Conservation (phyloP, 2,329 filamentous ascomycete species). For the Nemania diffusa region DNA sequence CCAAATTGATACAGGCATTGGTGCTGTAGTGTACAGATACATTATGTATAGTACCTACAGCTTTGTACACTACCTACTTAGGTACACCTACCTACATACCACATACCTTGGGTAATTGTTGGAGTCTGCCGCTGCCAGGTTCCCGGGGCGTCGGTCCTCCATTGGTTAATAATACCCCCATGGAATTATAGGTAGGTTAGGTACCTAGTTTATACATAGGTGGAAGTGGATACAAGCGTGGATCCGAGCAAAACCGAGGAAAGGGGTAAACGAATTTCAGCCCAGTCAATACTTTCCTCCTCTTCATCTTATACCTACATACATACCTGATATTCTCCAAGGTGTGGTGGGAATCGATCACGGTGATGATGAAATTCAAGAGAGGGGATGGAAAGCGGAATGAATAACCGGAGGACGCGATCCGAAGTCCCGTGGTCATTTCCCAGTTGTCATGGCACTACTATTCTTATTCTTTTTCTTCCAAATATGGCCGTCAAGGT, state of each 20-base stretch:
- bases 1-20: too few relatives aligned
- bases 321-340: slow-evolving; percentile 3
- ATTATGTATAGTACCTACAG: not conserved
- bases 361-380: not conserved
- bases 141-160: slow-evolving; percentile 25
- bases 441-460: not conserved
- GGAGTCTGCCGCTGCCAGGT: slow-evolving; percentile 26
- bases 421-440: not conserved
- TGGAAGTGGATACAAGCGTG: slow-evolving; percentile 26
- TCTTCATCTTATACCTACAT: not conserved
- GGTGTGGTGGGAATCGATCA: not conserved
- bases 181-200: not conserved
- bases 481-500: slow-evolving; percentile 22
- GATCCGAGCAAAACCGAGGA: slow-evolving; percentile 23
- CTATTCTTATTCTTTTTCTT: not conserved
- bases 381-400: not conserved
- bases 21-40: not conserved
- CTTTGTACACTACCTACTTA: not conserved
- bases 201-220: not conserved
- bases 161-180: slow-evolving; percentile 8
- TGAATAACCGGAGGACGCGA: slow-evolving; percentile 1
- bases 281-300: slow-evolving; percentile 24
- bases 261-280: slow-evolving; percentile 31
- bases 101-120: slow-evolving; percentile 6
- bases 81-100: too few relatives aligned